Evolutionary conservation across 1,284 basidiomycete species (phyloP).

Genomic region (Ustilago bromivora): DNA sequence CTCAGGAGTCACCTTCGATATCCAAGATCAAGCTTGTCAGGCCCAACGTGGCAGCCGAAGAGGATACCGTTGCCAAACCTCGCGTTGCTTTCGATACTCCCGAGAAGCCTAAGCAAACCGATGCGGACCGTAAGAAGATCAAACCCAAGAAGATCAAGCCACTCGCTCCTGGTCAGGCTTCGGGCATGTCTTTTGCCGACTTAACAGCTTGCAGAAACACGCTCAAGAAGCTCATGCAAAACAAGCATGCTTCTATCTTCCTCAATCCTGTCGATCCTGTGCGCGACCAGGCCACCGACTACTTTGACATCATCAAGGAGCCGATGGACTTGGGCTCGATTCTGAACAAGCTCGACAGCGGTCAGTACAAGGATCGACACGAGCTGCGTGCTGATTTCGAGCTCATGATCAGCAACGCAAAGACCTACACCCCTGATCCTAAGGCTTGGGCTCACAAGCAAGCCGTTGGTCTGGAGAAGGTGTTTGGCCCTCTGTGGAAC

Average conservation of each 20-base stretch:
- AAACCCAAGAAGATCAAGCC: constrained; percentile 68
- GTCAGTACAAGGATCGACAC: constrained; percentile 83
- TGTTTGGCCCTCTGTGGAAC: constrained; percentile 84
- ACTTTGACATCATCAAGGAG: constrained; percentile 87
- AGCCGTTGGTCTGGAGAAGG: constrained; percentile 80
- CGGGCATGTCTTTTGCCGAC: constrained; percentile 85
- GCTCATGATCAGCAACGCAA: constrained; percentile 88
- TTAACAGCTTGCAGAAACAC: constrained; percentile 82
- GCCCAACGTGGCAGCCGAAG: constrained; percentile 13
- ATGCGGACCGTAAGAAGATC: constrained; percentile 64
- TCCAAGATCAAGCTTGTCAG: constrained; percentile 57
- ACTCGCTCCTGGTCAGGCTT: constrained; percentile 74
- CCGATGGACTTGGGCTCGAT: constrained; percentile 97
- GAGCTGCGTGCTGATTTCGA: constrained; percentile 88
- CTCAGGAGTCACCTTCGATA: constrained; percentile 39
- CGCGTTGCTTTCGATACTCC: constrained; percentile 56
- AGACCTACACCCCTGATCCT: constrained; percentile 80
- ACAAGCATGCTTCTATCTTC: constrained; percentile 80
- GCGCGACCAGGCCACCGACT: constrained; percentile 71
- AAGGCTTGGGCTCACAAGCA: constrained; percentile 82
- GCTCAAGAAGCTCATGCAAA: constrained; percentile 79
- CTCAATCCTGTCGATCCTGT: constrained; percentile 81
- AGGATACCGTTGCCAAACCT: constrained; percentile 23
- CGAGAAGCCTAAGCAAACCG: constrained; percentile 36
- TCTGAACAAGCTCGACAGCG: constrained; percentile 85